phyloP scores from a whole-genome alignment of 2,329 filamentous ascomycete species.

The Colletotrichum musae region DNA sequence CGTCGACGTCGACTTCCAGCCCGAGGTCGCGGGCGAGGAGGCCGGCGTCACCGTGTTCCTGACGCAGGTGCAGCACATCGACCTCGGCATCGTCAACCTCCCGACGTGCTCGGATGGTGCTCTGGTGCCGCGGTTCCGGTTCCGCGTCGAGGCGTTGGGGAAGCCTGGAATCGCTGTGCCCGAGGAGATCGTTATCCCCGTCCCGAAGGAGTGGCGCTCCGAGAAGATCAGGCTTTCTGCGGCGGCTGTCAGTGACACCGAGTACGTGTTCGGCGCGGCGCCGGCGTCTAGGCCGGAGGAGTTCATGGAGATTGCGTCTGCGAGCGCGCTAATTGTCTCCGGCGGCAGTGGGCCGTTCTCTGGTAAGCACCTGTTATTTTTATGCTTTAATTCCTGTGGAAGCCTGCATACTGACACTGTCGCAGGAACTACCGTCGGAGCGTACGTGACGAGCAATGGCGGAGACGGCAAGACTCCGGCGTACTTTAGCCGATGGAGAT shows the following conservation, averaged over 20 bases:
- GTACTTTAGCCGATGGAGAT: conserved; percentile 65
- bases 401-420: background rate
- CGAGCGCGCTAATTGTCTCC: conserved; percentile 31
- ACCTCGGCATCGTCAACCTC: conserved; percentile 59
- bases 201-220: conserved; percentile 56
- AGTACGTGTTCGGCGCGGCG: conserved; percentile 58
- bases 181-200: conserved; percentile 50
- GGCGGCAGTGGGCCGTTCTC: conserved; percentile 45
- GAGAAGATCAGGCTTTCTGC: conserved; percentile 57
- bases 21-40: conserved; percentile 58
- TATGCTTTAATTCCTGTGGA: accelerated
- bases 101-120: background rate
- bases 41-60: conserved; percentile 68
- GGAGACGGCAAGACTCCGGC: conserved; percentile 58
- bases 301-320: conserved; percentile 52
- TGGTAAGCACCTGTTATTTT: conserved; percentile 41
- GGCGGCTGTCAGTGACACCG: conserved; percentile 59
- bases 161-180: conserved; percentile 51
- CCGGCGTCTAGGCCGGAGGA: conserved; percentile 44
- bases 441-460: conserved; percentile 68
- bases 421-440: conserved; percentile 63
- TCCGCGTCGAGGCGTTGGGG: conserved; percentile 57
- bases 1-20: conserved; percentile 61
- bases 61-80: conserved; percentile 67
- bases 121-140: conserved; percentile 57